Conservation (phyloP, 83 land plant species). For the Diphasiastrum complanatum region DNA sequence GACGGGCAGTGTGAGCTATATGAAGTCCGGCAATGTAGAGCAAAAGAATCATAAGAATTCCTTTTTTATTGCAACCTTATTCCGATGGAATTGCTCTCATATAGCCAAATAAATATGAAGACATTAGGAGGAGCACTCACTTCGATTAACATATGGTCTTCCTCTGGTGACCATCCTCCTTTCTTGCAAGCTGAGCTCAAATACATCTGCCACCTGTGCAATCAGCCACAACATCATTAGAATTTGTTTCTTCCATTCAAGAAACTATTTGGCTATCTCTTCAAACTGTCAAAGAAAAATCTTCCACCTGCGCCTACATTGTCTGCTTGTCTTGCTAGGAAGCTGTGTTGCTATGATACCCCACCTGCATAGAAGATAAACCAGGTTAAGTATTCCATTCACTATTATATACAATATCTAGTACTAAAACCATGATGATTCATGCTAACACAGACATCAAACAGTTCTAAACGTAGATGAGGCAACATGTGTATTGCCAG, state of each 20-base stretch:
- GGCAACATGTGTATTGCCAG: too few species aligned
- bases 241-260: neutral
- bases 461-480: too few species aligned
- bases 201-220: slow-evolving; percentile 68
- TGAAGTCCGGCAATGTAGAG: too few species aligned
- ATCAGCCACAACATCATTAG: neutral
- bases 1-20: too few species aligned
- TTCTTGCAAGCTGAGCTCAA: slow-evolving; percentile 70
- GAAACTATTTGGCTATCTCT: neutral
- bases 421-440: neutral
- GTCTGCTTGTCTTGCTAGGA: slow-evolving; percentile 6
- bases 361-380: neutral
- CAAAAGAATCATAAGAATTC: too few species aligned
- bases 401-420: neutral
- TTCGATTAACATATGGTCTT: slow-evolving; percentile 67
- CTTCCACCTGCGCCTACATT: slow-evolving; percentile 7
- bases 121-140: too few species aligned
- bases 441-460: neutral
- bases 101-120: too few species aligned
- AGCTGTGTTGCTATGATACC: slow-evolving; percentile 3
- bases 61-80: too few species aligned
- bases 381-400: neutral
- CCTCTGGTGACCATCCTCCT: slow-evolving; percentile 80
- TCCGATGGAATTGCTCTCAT: too few species aligned
- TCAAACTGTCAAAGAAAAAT: neutral